Evolutionary conservation across 2,329 filamentous ascomycete species (phyloP).

Genomic region (Fusarium sp.): DNA sequence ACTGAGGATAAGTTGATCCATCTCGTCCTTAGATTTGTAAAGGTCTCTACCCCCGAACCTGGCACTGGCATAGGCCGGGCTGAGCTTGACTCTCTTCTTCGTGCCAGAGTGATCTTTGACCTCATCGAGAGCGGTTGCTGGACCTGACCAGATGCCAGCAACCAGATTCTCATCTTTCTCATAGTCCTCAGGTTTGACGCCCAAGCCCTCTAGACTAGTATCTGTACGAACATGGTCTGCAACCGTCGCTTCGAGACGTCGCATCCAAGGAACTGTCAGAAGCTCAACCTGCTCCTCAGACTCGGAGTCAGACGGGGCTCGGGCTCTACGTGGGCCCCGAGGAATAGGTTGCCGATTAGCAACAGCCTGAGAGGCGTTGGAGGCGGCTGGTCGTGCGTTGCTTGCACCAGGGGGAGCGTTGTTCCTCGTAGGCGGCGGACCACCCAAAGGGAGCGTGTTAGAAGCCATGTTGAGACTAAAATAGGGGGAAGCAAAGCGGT

Average conservation of each 20-base stretch:
- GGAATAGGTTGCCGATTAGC: neutral
- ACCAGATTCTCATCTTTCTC: conserved; percentile 10
- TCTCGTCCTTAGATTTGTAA: conserved; percentile 38
- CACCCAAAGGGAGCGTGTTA: neutral
- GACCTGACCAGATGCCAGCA: conserved; percentile 1
- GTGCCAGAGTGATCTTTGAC: conserved; percentile 20
- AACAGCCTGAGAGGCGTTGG: neutral
- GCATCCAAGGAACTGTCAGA: conserved; percentile 18
- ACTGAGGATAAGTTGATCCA: conserved; percentile 36
- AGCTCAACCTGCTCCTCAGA: neutral
- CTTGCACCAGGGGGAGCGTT: neutral
- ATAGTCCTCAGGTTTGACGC: conserved; percentile 10
- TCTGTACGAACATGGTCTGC: conserved; percentile 26
- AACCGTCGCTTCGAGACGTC: conserved; percentile 21
- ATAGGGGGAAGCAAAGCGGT: neutral
- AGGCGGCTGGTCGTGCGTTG: neutral
- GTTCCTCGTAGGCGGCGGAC: neutral
- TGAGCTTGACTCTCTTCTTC: conserved; percentile 50
- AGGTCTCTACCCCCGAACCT: conserved; percentile 51
- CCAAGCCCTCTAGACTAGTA: conserved; percentile 19
- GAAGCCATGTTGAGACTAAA: conserved; percentile 13
- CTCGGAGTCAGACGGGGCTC: neutral
- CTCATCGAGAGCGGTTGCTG: conserved; percentile 20
- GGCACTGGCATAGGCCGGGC: conserved; percentile 42
- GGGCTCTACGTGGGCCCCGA: neutral